Base-by-base conservation (phyloP, 2,329 filamentous ascomycete genomes). In the Raffaelea deltoideospora region DNA sequence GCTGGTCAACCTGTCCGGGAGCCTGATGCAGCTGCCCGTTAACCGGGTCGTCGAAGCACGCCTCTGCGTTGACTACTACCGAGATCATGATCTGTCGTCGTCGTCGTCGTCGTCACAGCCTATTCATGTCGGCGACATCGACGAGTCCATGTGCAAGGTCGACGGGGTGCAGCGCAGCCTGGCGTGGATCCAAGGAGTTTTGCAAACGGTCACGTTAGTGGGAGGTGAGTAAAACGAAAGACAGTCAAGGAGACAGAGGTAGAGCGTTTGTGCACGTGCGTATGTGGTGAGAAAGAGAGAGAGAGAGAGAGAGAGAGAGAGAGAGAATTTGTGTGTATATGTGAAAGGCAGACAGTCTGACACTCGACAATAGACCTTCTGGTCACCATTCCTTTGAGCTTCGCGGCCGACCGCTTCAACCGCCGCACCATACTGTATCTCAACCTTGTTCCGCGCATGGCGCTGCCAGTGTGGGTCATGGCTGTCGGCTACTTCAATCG, bases 101-200 rank as follows among this genome's bases (percentile, higher is more conserved):
- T n/a, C n/a, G n/a, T n/a, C n/a, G n/a, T n/a, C n/a, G n/a, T n/a
- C n/a, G n/a, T n/a, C n/a, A n/a, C n/a, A n/a, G 0, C 20, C 14
- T 14, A 40, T 44, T 4, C 48, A 60, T 11, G 55, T 57, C 35
- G 63, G 61, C 5, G 50, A 50, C 18, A 51, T 74, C 2, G 56
- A 61, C 2, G 70, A 75, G 49, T 51, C 57, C 39, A 47, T 69
- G 4, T 75, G 70, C 50, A 75, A 75, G 46, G 48, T 67, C 10
- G 59, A 70, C 39, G 49, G 48, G 11, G 57, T 74, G 5, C 69
- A 73, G 47, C 53, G 61, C 37, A 52, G 54, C 14, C 52, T 74
- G 9, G 70, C 68, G 3, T 61, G 63, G 55, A 55, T 72, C 5
- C 64, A 69, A 39, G 69, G 69, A 0, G 50, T 48, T 4, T 62